Evolutionary conservation across 352 stramenopile genomes (phyloP), one percentile per base, ranked within the genome.

Genomic region (Phytopythium mirpurense): DNA sequence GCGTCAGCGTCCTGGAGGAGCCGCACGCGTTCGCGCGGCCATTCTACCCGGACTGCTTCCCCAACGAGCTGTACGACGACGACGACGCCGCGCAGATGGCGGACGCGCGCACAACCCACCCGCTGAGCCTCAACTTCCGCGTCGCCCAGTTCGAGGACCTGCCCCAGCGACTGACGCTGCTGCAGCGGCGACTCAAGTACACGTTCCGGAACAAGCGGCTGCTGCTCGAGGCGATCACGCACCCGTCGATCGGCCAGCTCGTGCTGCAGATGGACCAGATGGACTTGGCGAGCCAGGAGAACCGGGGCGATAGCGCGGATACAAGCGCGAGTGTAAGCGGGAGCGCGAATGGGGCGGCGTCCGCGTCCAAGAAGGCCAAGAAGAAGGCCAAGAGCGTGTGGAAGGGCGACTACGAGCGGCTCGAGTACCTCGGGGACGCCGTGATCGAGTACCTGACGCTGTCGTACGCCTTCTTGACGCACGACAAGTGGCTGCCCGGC

Each of bases 371-470:
- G 10, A 63, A 51, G 26, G 52, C 47, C n/a, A 60, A 64, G 31
- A 70, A 78, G 56, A 71, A 71, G 23, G 70, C 67, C 31, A 72
- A 78, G 21, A 73, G 49, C 11, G 58, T 70, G 15, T 94, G 79
- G 81, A 82, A 73, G 50, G 73, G 78, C n/a, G 78, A 96, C 55
- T 96, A 96, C 42, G 84, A 96, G 59, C 83, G 87, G 6, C 56
- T 96, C 9, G 87, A 96, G 57, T 96, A 93, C 51, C 61, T 96
- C 18, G 87, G 87, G 10, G 87, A 96, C 49, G 87, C 87, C 11
- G 69, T 96, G 45, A 91, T 96, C 48, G 87, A 95, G 59, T 96
- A 93, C 54, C 56, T 96, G 38, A 93, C 87, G 37, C 68, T 95
- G 15, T 87, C 85, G 15, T 93, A 95, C 54, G 84, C 81, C 2